These are phyloP conservation scores for Marvania coccoides DNA, from an alignment of 139 green algal species.

Conservation along the genomic window DNA sequence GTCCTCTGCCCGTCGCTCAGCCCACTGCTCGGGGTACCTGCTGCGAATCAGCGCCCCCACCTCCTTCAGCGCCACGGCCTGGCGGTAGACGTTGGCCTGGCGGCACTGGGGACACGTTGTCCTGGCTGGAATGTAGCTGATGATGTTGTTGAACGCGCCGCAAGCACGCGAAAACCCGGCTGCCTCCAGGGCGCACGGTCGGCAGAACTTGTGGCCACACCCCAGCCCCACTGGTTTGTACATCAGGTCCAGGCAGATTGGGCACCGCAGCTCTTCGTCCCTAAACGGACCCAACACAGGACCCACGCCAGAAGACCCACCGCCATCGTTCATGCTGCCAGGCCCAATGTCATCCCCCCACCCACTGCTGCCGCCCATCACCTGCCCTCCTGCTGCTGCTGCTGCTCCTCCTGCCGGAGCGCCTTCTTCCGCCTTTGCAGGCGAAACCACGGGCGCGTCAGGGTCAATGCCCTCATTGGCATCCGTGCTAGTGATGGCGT, in stretches of 20 bases:
- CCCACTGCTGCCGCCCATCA: no score
- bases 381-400: no score
- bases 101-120: conserved; percentile 30
- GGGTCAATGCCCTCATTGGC: no score
- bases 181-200: conserved; percentile 21
- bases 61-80: conserved; percentile 11
- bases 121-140: conserved; percentile 1
- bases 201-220: conserved; percentile 40
- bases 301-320: background rate
- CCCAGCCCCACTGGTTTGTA: conserved; percentile 33
- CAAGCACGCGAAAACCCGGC: conserved; percentile 14
- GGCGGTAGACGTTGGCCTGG: conserved; percentile 9
- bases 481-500: no score
- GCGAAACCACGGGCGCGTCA: no score
- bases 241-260: conserved; percentile 35
- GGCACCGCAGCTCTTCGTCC: conserved; percentile 18
- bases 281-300: background rate
- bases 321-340: background rate
- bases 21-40: conserved; percentile 12
- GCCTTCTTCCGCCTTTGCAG: no score
- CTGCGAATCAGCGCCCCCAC: conserved; percentile 8
- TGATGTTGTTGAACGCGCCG: conserved; percentile 20
- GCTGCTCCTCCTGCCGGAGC: no score
- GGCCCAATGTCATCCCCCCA: no score
- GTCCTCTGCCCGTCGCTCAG: conserved; percentile 10